Conservation (phyloP, 176 grass and related monocot species). For the Zea mays region DNA sequence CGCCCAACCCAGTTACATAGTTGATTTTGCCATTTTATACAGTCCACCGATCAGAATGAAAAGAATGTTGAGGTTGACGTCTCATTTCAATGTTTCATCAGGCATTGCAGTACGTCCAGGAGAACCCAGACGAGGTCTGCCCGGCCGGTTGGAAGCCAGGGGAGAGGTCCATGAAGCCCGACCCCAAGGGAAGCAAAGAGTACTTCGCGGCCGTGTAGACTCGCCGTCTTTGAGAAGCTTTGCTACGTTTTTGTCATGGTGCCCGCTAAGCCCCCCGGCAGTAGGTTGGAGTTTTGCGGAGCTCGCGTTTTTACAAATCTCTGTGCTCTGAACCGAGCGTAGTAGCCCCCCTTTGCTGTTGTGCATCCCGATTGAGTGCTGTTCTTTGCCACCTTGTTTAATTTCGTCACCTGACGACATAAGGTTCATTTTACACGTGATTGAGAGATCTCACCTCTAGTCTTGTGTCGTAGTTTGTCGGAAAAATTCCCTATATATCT, state of each 20-base stretch:
- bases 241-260: slow-evolving; percentile 14
- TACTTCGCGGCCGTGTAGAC: slow-evolving; percentile 74
- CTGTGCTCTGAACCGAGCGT: slow-evolving; percentile 21
- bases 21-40: not conserved
- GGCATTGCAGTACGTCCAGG: slow-evolving; percentile 88
- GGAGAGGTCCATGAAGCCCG: slow-evolving; percentile 84
- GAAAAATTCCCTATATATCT: too few relatives aligned
- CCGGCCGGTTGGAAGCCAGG: slow-evolving; percentile 85
- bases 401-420: slow-evolving; percentile 10
- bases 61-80: not conserved
- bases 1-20: not conserved
- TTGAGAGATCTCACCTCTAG: not conserved
- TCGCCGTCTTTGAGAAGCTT: not conserved
- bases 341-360: slow-evolving; percentile 1
- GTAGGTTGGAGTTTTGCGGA: slow-evolving; percentile 32
- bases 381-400: not conserved
- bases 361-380: slow-evolving; percentile 35
- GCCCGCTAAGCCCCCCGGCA: not conserved
- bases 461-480: too few relatives aligned
- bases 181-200: slow-evolving; percentile 86
- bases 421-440: slow-evolving; percentile 6
- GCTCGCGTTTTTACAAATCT: not conserved
- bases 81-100: slow-evolving; percentile 42
- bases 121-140: slow-evolving; percentile 97
- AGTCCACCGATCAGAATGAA: not conserved